Base-by-base conservation (phyloP, 83 land plant species). In the Diphasiastrum complanatum region DNA sequence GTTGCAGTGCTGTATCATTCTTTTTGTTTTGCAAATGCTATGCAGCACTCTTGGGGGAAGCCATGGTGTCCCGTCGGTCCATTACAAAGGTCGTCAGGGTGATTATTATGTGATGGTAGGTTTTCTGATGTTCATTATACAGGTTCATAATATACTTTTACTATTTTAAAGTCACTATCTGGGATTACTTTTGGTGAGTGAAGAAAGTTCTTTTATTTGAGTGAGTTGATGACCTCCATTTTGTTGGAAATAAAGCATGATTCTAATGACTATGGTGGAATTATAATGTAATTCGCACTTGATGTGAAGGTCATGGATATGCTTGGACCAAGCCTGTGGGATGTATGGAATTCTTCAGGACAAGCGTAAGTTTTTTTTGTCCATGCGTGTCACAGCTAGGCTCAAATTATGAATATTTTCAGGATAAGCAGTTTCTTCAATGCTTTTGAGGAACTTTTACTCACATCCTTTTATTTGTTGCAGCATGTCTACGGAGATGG, bases 321-420 rank as follows among this genome's bases (percentile, higher is more conserved):
- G 80, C 69, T 95, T 20, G 99, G 99, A 8, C 99, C 99, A 5
- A 95, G 99, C 59, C 75, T 87, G 29, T 87, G 93, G 93, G 93
- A 87, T 71, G 76, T 78, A 26, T 87, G 93, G 93, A 84, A 84
- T 69, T 69, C 81, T 4, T 82, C 84, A 47, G 73, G 89, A 27
- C 97, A 95, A 54, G 64, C 81, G 97, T 95, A 60, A 85, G 91
- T 68, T 27, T 45, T 27, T 53, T 4, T 0, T 5, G 0, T 10
- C 19, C 3, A 0, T 1, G 41, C 18, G 31, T 37, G 12, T 68
- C 16, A 35, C n/a, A 3, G 1, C 0, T 48, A 5, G 28, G 27
- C 23, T 31, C 54, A 33, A 23, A 2, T 2, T 51, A 18, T 60
- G 11, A 26, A 16, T 59, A 0, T 1, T 11, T 24, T 24, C 12